A percentile compares a stretch with the other conserved stretches of the same genome.
phyloP scores from a whole-genome alignment of 345 rosid species.

The Streptanthus diversifolius region DNA sequence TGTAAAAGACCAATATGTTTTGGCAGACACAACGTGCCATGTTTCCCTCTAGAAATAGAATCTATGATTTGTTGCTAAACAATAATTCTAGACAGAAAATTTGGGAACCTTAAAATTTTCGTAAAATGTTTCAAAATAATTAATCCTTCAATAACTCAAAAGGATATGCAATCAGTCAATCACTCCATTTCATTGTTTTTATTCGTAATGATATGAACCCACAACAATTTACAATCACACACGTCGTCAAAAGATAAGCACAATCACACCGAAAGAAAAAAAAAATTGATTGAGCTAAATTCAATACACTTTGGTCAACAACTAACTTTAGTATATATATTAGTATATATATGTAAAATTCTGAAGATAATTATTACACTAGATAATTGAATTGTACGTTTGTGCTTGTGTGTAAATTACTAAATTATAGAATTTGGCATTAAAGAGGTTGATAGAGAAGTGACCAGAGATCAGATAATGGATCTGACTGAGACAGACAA shows the following conservation, averaged over 20 bases:
- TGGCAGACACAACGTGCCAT: conserved; percentile 1
- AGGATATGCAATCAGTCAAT: conserved; percentile 9
- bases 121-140: not conserved
- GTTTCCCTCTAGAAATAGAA: conserved; percentile 15
- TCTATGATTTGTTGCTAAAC: conserved; percentile 8
- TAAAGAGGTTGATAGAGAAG: conserved; percentile 6
- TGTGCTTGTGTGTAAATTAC: not conserved
- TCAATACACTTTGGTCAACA: not conserved
- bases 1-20: conserved; percentile 18
- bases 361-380: not conserved
- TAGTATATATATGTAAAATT: not conserved
- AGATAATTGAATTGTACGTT: not conserved
- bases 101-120: conserved; percentile 7
- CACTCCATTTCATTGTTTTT: conserved; percentile 14
- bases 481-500: conserved; percentile 9
- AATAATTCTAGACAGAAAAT: not conserved
- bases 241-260: not conserved
- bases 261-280: not conserved
- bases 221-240: conserved; percentile 26
- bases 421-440: not conserved
- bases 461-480: conserved; percentile 3
- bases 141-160: conserved; percentile 3
- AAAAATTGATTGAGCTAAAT: not conserved
- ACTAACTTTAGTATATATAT: not conserved
- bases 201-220: not conserved